Conservation (phyloP, 2,329 filamentous ascomycete species). For the Fusarium musae region DNA sequence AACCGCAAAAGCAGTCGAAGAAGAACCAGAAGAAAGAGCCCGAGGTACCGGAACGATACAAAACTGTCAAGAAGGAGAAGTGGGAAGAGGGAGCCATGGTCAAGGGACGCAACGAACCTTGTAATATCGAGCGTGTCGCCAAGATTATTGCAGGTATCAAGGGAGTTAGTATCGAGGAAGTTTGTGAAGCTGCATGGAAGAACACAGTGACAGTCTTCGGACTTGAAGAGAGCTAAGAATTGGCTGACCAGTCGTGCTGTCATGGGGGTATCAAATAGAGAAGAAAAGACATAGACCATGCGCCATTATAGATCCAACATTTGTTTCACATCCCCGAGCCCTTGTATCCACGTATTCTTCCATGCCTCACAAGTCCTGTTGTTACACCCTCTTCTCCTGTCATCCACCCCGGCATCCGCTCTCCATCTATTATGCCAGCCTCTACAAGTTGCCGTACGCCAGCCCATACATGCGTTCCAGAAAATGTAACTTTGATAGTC, state of each 20-base stretch:
- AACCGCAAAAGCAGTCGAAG: constrained; percentile 54
- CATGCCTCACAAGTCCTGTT: constrained; percentile 73
- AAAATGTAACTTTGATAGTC: constrained; percentile 71
- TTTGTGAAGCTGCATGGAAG: constrained; percentile 86
- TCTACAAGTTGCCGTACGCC: constrained; percentile 84
- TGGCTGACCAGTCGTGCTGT: constrained; percentile 14
- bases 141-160: constrained; percentile 89
- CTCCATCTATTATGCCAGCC: constrained; percentile 77
- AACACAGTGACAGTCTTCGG: constrained; percentile 87
- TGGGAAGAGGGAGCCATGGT: constrained; percentile 90
- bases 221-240: constrained; percentile 57
- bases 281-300: constrained; percentile 43
- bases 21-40: constrained; percentile 69
- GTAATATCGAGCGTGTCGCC: constrained; percentile 86
- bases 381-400: constrained; percentile 88
- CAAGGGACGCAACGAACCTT: constrained; percentile 95
- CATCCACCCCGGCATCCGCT: constrained; percentile 89
- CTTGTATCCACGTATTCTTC: constrained; percentile 70
- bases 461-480: constrained; percentile 82
- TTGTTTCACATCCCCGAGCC: constrained; percentile 62
- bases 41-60: constrained; percentile 77
- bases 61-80: constrained; percentile 94
- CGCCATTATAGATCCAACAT: constrained; percentile 30
- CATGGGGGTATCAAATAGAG: constrained; percentile 48
- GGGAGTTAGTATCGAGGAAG: constrained; percentile 79